Conservation (phyloP, 768 basidiomycete species). For the Leccinum longicurvipes region DNA sequence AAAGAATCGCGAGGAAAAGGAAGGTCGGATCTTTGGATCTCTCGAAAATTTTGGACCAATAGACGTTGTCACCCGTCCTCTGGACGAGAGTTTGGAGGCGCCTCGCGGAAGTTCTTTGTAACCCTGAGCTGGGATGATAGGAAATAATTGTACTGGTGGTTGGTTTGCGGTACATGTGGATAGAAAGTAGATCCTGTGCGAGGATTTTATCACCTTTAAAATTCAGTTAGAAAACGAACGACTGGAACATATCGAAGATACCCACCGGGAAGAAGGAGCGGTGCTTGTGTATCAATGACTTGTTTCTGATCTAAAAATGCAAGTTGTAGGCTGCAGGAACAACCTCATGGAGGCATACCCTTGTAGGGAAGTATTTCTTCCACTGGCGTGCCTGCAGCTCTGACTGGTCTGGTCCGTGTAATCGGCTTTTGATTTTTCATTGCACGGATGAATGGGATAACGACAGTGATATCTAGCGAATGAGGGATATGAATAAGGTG, state of each 20-base stretch:
- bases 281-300: constrained; percentile 52
- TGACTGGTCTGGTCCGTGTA: constrained; percentile 8
- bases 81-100: constrained; percentile 28
- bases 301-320: constrained; percentile 15
- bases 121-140: constrained; percentile 28
- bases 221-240: neutral
- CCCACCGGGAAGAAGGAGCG: constrained; percentile 39
- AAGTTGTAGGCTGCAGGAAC: neutral
- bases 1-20: constrained; percentile 48
- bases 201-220: constrained; percentile 19
- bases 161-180: constrained; percentile 48
- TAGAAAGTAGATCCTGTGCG: constrained; percentile 46
- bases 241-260: neutral
- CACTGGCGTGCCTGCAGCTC: neutral
- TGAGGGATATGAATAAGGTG: neutral
- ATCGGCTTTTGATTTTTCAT: constrained; percentile 32
- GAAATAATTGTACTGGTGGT: constrained; percentile 25
- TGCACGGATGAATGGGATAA: constrained; percentile 49
- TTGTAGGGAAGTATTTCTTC: constrained; percentile 10
- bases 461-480: constrained; percentile 52
- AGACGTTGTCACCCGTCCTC: constrained; percentile 33
- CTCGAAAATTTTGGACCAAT: constrained; percentile 31
- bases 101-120: constrained; percentile 27
- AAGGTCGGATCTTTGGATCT: constrained; percentile 50
- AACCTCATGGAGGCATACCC: constrained; percentile 8